Evolutionary conservation across 768 basidiomycete genomes (phyloP).

Genomic region (Chalciporus sphaerocephalus): DNA sequence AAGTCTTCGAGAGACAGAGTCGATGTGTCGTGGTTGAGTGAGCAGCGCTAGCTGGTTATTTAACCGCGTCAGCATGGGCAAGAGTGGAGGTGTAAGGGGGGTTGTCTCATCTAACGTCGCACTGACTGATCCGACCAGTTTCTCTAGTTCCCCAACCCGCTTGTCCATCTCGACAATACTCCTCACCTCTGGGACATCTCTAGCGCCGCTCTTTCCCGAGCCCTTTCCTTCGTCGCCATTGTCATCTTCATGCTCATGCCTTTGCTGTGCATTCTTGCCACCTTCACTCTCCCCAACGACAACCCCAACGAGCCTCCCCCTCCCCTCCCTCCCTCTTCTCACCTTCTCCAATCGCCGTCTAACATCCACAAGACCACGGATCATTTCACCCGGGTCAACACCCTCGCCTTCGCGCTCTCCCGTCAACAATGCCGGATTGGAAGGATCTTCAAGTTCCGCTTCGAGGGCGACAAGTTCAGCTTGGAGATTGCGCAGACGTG

Average conservation of each 20-base stretch:
- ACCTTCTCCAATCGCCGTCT: constrained; percentile 65
- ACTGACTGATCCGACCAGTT: constrained; percentile 75
- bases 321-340: constrained; percentile 58
- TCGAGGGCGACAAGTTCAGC: constrained; percentile 80
- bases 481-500: constrained; percentile 63
- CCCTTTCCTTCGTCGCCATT: background rate
- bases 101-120: constrained; percentile 78
- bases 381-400: constrained; percentile 69
- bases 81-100: constrained; percentile 73
- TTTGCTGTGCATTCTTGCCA: background rate
- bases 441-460: constrained; percentile 73
- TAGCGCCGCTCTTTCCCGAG: constrained; percentile 3
- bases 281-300: constrained; percentile 37
- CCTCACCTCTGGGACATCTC: constrained; percentile 39
- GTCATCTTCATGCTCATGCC: background rate
- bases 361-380: constrained; percentile 74
- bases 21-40: constrained; percentile 93
- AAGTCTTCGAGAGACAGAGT: constrained; percentile 89
- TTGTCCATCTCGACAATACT: constrained; percentile 73
- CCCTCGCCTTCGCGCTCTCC: constrained; percentile 46
- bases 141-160: constrained; percentile 81
- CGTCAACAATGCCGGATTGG: constrained; percentile 63
- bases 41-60: constrained; percentile 84
- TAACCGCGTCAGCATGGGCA: constrained; percentile 76
- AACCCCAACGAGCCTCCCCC: constrained; percentile 58